Evolutionary conservation across 2,329 filamentous ascomycete genomes (phyloP), one percentile per base, ranked within the genome.

Genomic region (Neonectria coccinea): DNA sequence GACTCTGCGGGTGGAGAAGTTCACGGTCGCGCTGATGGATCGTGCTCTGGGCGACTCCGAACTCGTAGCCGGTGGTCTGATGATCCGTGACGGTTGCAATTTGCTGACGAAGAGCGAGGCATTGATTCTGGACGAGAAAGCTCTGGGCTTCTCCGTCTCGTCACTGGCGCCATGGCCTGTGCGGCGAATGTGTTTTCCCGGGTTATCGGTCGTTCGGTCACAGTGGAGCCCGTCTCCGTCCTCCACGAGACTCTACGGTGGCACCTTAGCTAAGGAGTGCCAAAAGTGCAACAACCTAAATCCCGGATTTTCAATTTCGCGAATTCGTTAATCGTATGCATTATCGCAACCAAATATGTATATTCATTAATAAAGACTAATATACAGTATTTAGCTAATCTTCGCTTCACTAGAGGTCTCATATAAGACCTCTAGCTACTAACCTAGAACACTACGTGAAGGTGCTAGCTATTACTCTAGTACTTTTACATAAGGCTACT

Each of bases 111-210:
- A 42, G 44, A 42, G 14, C 42, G 45, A 36, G 47, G 54, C 48
- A 42, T 41, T 52, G 41, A 47, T 56, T 61, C 52, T 20, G 14
- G 45, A 48, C 25, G 11, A 27, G 31, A 47, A 22, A 22, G 39
- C 36, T 31, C 33, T 31, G 9, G 10, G 29, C 29, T 31, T 8
- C 8, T n/a, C 14, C n/a, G n/a, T 58, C 44, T 41, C 50, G 33
- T 54, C 45, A 14, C 48, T 29, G 8, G 27, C 20, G 25, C 12
- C 31, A 55, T 64, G 61, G 61, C 61, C 56, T 64, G 61, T 64
- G 61, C 61, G 61, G 61, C 61, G 56, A 59, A 63, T 59, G 18
- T 56, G 50, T 64, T 64, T 64, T 64, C 51, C 60, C 51, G 60
- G 56, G 50, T 10, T 14, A 8, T 18, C 29, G 36, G 14, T 55